Evolutionary conservation across 495 filamentous ascomycete genomes (phyloP).

Genomic region (Aspergillus cavernicola): DNA sequence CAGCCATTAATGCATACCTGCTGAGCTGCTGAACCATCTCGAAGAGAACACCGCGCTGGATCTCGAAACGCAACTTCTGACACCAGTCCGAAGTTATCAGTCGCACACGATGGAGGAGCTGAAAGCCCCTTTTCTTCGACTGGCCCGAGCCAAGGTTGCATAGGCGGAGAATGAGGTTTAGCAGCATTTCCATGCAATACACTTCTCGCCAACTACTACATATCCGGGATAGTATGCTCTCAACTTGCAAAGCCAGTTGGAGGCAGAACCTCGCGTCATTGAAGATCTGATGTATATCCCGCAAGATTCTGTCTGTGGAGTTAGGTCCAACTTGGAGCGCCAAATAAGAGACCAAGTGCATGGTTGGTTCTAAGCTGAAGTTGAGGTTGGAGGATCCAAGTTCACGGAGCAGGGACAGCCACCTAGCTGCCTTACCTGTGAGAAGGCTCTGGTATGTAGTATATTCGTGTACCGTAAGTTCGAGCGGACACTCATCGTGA

Average conservation of each 20-base stretch:
- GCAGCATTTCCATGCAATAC: conserved; percentile 36
- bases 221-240: conserved; percentile 13
- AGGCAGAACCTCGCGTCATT: not conserved
- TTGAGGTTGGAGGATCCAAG: conserved; percentile 43
- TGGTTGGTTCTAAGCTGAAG: conserved; percentile 39
- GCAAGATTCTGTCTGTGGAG: not conserved
- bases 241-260: not conserved
- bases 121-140: not conserved
- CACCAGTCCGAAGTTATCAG: not conserved
- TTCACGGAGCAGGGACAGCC: conserved; percentile 49
- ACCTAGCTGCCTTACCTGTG: conserved; percentile 28
- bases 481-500: conserved; percentile 35
- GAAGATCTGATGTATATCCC: not conserved
- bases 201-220: conserved; percentile 45
- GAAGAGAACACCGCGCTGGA: too few relatives aligned
- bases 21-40: too few relatives aligned
- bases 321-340: conserved; percentile 42
- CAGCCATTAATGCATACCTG: too few relatives aligned
- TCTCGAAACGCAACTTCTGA: too few relatives aligned
- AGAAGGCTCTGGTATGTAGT: conserved; percentile 38
- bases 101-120: not conserved
- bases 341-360: conserved; percentile 41
- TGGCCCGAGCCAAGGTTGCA: not conserved
- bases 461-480: conserved; percentile 47
- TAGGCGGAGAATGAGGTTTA: conserved; percentile 31